These are phyloP conservation scores for Fusarium nygamai DNA, from an alignment of 2,329 filamentous ascomycete genomes.

Conservation along the genomic window DNA sequence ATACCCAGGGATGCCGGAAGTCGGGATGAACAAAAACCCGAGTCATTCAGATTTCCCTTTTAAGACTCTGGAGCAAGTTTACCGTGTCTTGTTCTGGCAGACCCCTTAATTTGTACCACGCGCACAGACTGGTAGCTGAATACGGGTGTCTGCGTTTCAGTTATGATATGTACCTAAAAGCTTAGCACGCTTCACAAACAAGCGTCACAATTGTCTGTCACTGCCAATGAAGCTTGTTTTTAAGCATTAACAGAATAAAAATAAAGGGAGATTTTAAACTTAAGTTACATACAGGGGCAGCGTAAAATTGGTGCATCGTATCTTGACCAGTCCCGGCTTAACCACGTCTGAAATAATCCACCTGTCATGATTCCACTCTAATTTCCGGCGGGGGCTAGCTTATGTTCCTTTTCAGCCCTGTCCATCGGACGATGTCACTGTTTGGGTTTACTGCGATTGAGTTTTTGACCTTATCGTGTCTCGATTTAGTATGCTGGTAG, in stretches of 20 bases:
- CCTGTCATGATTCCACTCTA: constrained; percentile 11
- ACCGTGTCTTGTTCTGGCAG: neutral
- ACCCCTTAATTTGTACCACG: neutral
- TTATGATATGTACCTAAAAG: neutral
- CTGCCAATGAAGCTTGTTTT: constrained; percentile 30
- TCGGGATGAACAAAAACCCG: neutral
- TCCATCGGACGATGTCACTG: neutral
- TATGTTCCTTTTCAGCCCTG: neutral
- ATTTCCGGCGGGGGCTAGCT: constrained; percentile 12
- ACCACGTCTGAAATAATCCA: neutral
- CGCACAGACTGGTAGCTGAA: neutral
- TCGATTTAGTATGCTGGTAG: neutral
- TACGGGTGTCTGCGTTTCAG: neutral
- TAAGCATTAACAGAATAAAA: constrained; percentile 6
- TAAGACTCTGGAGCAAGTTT: too few relatives aligned
- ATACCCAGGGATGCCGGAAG: neutral
- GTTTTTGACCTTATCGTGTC: neutral
- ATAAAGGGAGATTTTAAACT: neutral
- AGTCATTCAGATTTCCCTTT: neutral
- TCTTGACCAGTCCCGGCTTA: neutral
- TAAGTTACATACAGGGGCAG: neutral
- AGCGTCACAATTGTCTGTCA: neutral
- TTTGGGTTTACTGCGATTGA: neutral
- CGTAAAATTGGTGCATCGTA: neutral
- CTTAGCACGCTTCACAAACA: neutral